These are phyloP conservation scores for Wickerhamiella pararugosa DNA, from an alignment of 1,139 yeast genomes.

Conservation along the genomic window DNA sequence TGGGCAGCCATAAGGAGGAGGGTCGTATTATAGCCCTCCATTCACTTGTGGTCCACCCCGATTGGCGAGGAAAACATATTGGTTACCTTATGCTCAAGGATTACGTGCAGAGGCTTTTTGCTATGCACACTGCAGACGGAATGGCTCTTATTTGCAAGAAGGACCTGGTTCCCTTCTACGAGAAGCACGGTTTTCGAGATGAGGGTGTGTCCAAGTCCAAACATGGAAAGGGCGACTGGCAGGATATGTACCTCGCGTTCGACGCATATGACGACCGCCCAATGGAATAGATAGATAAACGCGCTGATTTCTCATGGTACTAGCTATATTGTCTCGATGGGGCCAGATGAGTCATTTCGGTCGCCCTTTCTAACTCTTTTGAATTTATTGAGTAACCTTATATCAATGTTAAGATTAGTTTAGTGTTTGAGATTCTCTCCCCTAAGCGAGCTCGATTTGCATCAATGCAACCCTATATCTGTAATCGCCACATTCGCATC, in stretches of 20 bases:
- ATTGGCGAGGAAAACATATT: conserved; percentile 65
- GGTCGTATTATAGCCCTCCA: conserved; percentile 71
- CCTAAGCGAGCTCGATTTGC: too few relatives aligned
- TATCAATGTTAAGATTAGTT: too few relatives aligned
- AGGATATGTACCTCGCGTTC: conserved; percentile 47
- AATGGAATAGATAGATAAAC: not conserved
- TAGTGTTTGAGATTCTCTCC: too few relatives aligned
- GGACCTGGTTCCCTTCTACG: conserved; percentile 57
- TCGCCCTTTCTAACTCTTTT: too few relatives aligned
- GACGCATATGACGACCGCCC: conserved; percentile 18
- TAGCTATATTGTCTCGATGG: not conserved
- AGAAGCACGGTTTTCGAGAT: conserved; percentile 59
- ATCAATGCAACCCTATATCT: too few relatives aligned
- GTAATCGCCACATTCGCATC: too few relatives aligned
- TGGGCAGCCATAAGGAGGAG: conserved; percentile 58
- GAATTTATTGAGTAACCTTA: too few relatives aligned
- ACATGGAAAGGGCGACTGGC: conserved; percentile 51
- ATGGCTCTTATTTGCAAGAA: conserved; percentile 63
- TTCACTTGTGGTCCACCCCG: conserved; percentile 62
- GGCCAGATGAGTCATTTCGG: too few relatives aligned
- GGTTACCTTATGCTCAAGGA: conserved; percentile 78
- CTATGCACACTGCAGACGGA: conserved; percentile 72
- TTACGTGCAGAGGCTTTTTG: conserved; percentile 76
- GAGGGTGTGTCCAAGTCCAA: conserved; percentile 45
- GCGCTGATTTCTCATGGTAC: not conserved